Base-by-base conservation (phyloP, 257 asterid species). In the Solanum neorickii region DNA sequence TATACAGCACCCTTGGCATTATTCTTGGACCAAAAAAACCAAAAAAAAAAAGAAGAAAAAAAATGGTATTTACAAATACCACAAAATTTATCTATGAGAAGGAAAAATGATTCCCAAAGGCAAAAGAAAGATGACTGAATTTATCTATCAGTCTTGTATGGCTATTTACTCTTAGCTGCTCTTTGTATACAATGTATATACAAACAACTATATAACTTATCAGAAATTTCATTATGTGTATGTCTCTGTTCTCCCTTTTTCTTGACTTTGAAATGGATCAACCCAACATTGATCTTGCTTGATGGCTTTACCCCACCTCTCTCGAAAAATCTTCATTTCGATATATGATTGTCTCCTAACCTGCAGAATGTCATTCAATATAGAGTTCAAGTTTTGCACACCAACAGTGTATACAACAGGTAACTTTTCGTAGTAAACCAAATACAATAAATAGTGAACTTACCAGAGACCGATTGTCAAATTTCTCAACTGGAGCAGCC, bases 261-360 rank as follows among this genome's bases (percentile, higher is more conserved):
- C 69, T 89, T 39, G 25, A 84, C 86, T 86, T 60, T 66, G 52
- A 78, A 88, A 95, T 9, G 98, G 98, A 91, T 96, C 94, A 37
- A 90, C 87, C 98, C 98, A 96, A 78, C 98, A 96, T 60, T 87
- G 56, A 52, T 96, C 99, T 49, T 91, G 88, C 88, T 89, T 69
- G 27, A 89, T 94, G 3, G 98, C 97, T 20, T 87, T 84, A 23
- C 83, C 83, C 99, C 99, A 96, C 69, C 99, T 92, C 4, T 83
- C 87, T 90, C 68, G 89, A 86, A 96, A 95, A 1, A 44, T 86
- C 91, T 6, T 85, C 99, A 95, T 95, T 88, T 96, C 99, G 6
- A 49, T 75, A 80, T 89, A 91, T 2, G 98, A 96, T 72, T 92
- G 93, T 78, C 31, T 85, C 5, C 98, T 90, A 16, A 96, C 92